Evolutionary conservation across 2,329 filamentous ascomycete genomes (phyloP).

Genomic region (Hortaea sp.): DNA sequence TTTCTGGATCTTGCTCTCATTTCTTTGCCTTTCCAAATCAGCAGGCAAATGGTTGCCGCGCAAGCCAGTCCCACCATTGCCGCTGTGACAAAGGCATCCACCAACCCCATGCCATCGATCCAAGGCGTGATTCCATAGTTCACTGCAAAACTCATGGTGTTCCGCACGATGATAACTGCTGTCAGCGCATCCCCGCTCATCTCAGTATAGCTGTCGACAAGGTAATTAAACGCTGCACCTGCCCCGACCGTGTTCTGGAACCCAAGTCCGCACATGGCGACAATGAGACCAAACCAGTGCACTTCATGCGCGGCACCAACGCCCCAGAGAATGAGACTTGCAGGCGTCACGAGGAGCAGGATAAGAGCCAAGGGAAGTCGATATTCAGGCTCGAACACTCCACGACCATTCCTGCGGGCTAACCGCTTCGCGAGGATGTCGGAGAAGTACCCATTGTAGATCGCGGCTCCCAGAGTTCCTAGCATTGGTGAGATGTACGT

Average conservation of each 20-base stretch:
- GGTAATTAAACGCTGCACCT: slow-evolving; percentile 32
- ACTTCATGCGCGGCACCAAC: slow-evolving; percentile 36
- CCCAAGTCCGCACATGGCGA: slow-evolving; percentile 26
- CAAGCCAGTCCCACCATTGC: slow-evolving; percentile 5
- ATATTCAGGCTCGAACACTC: slow-evolving; percentile 31
- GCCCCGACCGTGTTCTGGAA: slow-evolving; percentile 4
- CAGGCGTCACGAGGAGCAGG: slow-evolving; percentile 34
- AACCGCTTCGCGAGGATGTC: slow-evolving; percentile 24
- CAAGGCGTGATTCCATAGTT: slow-evolving; percentile 1
- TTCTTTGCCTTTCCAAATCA: slow-evolving; percentile 14
- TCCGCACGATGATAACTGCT: slow-evolving; percentile 36
- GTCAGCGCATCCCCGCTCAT: slow-evolving; percentile 35
- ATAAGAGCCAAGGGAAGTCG: slow-evolving; percentile 29
- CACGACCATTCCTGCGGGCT: slow-evolving; percentile 27
- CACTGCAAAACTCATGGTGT: slow-evolving; percentile 39
- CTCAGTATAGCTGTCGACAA: slow-evolving; percentile 36
- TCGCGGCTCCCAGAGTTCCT: slow-evolving; percentile 26
- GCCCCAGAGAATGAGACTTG: slow-evolving; percentile 39
- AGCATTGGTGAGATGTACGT: slow-evolving; percentile 26
- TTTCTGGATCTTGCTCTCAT: slow-evolving; percentile 6
- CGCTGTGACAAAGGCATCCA: not conserved
- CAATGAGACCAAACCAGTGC: slow-evolving; percentile 40
- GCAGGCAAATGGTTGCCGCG: slow-evolving; percentile 10
- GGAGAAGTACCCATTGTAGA: slow-evolving; percentile 27
- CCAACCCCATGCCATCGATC: not conserved